These are phyloP conservation scores for Cordyceps pruinosa DNA, from an alignment of 2,329 filamentous ascomycete genomes.

Conservation along the genomic window DNA sequence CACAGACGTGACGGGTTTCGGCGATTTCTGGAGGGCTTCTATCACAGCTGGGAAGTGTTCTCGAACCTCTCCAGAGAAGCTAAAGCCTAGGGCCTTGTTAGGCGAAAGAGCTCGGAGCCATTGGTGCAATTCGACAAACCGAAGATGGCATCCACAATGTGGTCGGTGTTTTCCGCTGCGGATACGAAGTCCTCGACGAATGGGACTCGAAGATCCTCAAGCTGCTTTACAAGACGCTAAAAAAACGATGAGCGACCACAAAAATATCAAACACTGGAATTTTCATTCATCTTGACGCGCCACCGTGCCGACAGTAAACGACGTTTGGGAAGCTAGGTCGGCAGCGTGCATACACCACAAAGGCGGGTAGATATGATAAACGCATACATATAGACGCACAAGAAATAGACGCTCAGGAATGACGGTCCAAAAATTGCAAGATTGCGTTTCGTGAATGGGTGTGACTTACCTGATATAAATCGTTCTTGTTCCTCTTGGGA, in stretches of 20 bases:
- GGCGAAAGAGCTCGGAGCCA: slow-evolving; percentile 9
- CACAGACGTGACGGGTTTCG: slow-evolving; percentile 74
- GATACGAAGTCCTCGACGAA: slow-evolving; percentile 74
- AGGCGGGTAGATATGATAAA: not conserved
- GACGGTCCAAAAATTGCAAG: not conserved
- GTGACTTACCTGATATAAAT: slow-evolving; percentile 68
- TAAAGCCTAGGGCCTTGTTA: slow-evolving; percentile 57
- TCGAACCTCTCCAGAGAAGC: slow-evolving; percentile 85
- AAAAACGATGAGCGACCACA: slow-evolving; percentile 24
- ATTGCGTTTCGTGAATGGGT: not conserved
- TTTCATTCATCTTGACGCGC: not conserved
- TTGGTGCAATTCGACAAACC: slow-evolving; percentile 43
- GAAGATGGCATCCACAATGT: slow-evolving; percentile 89
- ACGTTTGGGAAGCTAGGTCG: not conserved
- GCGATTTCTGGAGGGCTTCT: slow-evolving; percentile 62
- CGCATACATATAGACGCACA: not conserved
- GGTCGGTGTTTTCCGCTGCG: slow-evolving; percentile 63
- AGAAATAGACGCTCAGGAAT: not conserved
- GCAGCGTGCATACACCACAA: not conserved
- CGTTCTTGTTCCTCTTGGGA: slow-evolving; percentile 84
- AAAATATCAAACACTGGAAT: not conserved
- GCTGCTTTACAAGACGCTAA: slow-evolving; percentile 75
- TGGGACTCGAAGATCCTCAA: slow-evolving; percentile 73
- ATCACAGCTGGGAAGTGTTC: slow-evolving; percentile 86
- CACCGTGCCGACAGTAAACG: slow-evolving; percentile 5